phyloP scores from a whole-genome alignment of 257 asterid species.

The Nicotiana tabacum region DNA sequence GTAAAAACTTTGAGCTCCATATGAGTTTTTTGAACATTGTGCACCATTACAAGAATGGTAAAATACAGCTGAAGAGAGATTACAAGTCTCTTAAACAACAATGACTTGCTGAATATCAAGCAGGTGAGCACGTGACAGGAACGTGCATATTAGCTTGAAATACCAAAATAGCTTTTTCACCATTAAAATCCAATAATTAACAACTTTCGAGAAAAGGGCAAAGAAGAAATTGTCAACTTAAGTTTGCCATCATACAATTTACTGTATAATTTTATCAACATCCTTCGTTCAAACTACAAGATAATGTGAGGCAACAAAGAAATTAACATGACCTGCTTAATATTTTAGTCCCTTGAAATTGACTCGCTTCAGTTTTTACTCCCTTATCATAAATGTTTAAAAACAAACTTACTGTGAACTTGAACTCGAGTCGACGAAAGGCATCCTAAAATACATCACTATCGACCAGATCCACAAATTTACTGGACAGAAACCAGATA shows the following conservation, averaged over 20 bases:
- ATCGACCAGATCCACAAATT: not conserved
- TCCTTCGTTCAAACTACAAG: too few relatives aligned
- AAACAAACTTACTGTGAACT: not conserved
- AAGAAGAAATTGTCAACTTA: too few relatives aligned
- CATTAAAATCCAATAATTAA: too few relatives aligned
- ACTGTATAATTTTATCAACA: too few relatives aligned
- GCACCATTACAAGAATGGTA: not conserved
- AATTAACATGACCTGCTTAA: too few relatives aligned
- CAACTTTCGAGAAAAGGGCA: too few relatives aligned
- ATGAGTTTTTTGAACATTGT: not conserved
- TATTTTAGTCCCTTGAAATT: too few relatives aligned
- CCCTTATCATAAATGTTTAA: not conserved
- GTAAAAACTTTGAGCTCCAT: not conserved
- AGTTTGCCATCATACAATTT: too few relatives aligned
- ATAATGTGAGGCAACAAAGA: too few relatives aligned
- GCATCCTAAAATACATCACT: not conserved
- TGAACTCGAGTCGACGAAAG: not conserved
- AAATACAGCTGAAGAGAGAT: not conserved
- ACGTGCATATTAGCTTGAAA: not conserved
- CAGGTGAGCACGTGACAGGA: not conserved
- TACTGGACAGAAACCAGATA: not conserved
- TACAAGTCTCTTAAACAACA: not conserved
- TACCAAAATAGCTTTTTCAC: not conserved
- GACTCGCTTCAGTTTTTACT: too few relatives aligned
- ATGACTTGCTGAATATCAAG: not conserved